Evolutionary conservation across 345 rosid genomes (phyloP), one percentile per base, ranked within the genome.

Genomic region (Pistacia integerrima): DNA sequence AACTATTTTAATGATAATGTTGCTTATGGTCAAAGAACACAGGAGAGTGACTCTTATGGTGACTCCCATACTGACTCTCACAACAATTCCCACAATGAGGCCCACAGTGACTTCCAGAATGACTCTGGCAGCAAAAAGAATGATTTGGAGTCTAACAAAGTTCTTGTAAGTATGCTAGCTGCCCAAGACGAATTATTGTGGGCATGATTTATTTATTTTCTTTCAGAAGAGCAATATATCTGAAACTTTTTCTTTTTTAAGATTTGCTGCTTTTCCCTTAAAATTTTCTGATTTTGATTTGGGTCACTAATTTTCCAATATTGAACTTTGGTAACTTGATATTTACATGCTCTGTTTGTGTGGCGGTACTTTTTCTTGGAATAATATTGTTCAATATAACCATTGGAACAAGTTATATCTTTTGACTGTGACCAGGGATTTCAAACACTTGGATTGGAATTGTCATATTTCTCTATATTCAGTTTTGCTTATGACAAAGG

Each of bases 1-100:
- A 95, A 79, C 81, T 84, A 80, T 88, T 92, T 73, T 56, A 77
- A 84, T 9, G 93, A 93, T 70, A 72, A 38, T 78, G 69, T 41
- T 63, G 70, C 75, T 57, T 58, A 72, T 64, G 74, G 75, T 78
- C 84, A 46, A 77, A 76, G 38, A 51, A 72, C 81, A 48, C 68
- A 79, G 48, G 84, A 82, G 22, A 38, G 20, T 74, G 82, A 74
- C 69, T 74, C 73, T 2, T 69, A 64, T n/a, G 68, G 74, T 18
- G 78, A 62, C 22, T 57, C 81, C 59, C 68, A 62, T 38, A 59
- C 68, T 9, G 67, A 69, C 51, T 52, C 49, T 1, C 59, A 14
- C 41, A 64, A 65, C 65, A 48, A 61, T 62, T 11, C 76, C 16
- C 64, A 18, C 38, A 74, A 35, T 13, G 72, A 10, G 51, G 46